Evolutionary conservation across 2,329 filamentous ascomycete species (phyloP).

Genomic region (Pseudogymnoascus destructans): DNA sequence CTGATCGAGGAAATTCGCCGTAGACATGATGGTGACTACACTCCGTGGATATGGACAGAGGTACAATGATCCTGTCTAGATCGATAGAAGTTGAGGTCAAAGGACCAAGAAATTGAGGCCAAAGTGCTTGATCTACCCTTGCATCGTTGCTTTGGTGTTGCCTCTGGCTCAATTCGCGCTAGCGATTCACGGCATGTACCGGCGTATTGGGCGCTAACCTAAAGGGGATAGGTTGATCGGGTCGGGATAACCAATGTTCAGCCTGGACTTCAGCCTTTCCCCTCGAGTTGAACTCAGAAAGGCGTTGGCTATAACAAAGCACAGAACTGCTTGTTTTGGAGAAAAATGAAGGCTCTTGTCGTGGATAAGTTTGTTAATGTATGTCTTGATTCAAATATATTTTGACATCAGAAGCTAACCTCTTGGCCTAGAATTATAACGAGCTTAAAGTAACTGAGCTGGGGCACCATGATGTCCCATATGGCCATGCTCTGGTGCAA

Average conservation of each 20-base stretch:
- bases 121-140: constrained; percentile 9
- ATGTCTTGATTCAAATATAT: constrained; percentile 17
- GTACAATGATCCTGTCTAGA: constrained; percentile 3
- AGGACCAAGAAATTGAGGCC: constrained; percentile 7
- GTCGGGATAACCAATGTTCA: background rate
- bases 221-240: background rate
- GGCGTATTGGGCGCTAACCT: background rate
- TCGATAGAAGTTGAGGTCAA: constrained; percentile 8
- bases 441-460: constrained; percentile 26
- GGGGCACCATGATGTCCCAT: constrained; percentile 25
- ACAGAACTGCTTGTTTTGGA: background rate
- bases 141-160: constrained; percentile 9
- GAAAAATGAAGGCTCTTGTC: constrained; percentile 30
- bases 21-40: constrained; percentile 7
- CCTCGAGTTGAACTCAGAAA: background rate
- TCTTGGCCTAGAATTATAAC: constrained; percentile 18
- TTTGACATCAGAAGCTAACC: constrained; percentile 15
- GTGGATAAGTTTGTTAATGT: constrained; percentile 27
- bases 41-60: background rate
- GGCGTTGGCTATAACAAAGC: background rate
- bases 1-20: constrained; percentile 12
- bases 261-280: constrained; percentile 9
- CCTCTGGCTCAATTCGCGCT: constrained; percentile 5
- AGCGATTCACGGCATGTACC: constrained; percentile 3
- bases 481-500: constrained; percentile 31